These are phyloP conservation scores for Auxenochlorella protothecoides DNA, from an alignment of 139 green algal genomes.

Conservation along the genomic window DNA sequence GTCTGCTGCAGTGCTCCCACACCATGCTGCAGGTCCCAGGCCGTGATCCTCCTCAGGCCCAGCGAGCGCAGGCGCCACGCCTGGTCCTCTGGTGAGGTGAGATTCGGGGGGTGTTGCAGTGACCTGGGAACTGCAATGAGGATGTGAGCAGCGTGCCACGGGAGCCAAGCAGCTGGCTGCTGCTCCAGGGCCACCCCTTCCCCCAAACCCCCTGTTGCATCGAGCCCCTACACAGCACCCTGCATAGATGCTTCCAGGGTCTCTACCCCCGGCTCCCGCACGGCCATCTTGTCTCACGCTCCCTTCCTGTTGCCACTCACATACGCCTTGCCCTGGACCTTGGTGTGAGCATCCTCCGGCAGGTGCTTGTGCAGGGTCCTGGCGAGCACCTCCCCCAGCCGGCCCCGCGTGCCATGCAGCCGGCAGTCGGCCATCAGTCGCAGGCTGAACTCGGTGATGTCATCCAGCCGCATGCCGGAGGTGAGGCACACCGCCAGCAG, in stretches of 20 bases:
- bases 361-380: constrained; percentile 28
- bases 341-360: constrained; percentile 41
- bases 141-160: not conserved
- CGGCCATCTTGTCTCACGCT: not conserved
- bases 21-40: too few species aligned
- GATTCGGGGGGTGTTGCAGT: not conserved
- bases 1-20: too few species aligned
- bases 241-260: constrained; percentile 4
- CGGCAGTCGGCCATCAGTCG: constrained; percentile 37
- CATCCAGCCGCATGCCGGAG: constrained; percentile 32
- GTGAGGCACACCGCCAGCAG: constrained; percentile 62
- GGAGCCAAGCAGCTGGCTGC: too few species aligned
- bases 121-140: not conserved
- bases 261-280: too few species aligned
- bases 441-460: constrained; percentile 16
- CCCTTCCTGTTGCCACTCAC: constrained; percentile 8
- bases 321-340: constrained; percentile 22
- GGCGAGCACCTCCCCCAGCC: constrained; percentile 23
- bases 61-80: too few species aligned
- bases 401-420: constrained; percentile 38
- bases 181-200: too few species aligned
- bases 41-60: too few species aligned
- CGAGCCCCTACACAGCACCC: not conserved
- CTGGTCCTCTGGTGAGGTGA: too few species aligned
- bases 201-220: too few species aligned